Conservation (phyloP, 768 basidiomycete species). For the Xerocomellus intermedius region DNA sequence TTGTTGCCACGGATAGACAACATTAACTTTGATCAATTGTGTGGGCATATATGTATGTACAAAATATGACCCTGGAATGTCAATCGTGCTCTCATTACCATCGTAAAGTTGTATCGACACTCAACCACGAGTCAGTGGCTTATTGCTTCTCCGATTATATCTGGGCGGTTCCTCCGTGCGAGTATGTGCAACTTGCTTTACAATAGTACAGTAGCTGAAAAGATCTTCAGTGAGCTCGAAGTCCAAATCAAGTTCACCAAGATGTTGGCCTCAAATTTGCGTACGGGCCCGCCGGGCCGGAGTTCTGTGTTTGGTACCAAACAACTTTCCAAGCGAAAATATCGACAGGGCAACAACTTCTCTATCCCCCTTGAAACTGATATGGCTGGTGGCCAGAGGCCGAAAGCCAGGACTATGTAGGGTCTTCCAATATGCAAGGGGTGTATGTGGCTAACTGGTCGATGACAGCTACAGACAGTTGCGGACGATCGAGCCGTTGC, state of each 20-base stretch:
- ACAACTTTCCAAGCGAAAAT: constrained; percentile 8
- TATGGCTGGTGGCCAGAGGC: constrained; percentile 29
- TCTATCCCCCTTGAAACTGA: neutral
- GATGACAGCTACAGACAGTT: constrained; percentile 68
- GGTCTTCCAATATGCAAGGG: neutral
- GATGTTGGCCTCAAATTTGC: neutral
- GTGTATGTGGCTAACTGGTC: constrained; percentile 9
- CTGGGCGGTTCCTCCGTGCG: too few species aligned
- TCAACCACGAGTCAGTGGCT: neutral
- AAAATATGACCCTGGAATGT: neutral
- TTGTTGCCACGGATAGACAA: constrained; percentile 4
- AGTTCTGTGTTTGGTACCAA: constrained; percentile 12
- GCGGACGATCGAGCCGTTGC: constrained; percentile 72
- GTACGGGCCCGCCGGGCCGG: neutral
- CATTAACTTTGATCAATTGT: neutral
- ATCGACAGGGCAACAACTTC: neutral
- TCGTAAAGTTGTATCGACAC: neutral
- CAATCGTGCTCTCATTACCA: neutral
- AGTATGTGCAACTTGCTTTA: too few species aligned
- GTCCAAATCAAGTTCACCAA: too few species aligned
- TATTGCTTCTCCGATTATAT: neutral
- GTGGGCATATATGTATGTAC: neutral
- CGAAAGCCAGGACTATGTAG: constrained; percentile 48
- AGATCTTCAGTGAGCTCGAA: too few species aligned
- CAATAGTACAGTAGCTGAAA: too few species aligned